Evolutionary conservation across 352 stramenopile species (phyloP).

Genomic region (Elongisporangium anandrum): DNA sequence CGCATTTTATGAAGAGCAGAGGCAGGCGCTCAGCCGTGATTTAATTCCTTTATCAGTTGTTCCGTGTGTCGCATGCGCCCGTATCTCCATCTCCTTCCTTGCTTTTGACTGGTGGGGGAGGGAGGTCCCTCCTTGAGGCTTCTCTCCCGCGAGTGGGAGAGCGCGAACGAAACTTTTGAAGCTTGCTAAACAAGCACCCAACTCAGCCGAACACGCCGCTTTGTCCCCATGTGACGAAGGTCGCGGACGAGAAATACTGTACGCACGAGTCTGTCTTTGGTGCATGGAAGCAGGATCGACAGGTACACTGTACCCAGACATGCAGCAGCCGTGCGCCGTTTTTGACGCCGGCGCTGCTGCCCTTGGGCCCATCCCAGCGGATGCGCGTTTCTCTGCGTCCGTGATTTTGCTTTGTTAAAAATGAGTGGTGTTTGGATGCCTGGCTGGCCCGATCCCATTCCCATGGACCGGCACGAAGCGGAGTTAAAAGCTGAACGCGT

Average conservation of each 20-base stretch:
- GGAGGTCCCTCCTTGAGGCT: background rate
- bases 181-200: background rate
- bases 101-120: background rate
- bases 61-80: background rate
- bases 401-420: background rate
- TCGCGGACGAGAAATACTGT: too few relatives aligned
- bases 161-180: background rate
- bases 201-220: background rate
- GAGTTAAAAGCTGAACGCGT: background rate
- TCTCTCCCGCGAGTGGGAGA: background rate
- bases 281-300: background rate
- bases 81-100: background rate
- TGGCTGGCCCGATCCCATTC: background rate
- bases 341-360: background rate
- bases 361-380: background rate
- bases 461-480: background rate
- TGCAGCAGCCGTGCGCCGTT: background rate
- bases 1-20: background rate
- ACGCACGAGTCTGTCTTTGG: background rate
- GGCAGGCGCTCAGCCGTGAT: background rate
- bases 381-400: background rate
- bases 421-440: background rate
- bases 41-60: background rate
- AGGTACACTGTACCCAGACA: background rate
- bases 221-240: background rate